Percentiles rank a stretch among this genome's conserved stretches.
Conservation (phyloP, 345 rosid species). For the Brassica napus region Da-Ae NC_063446.1:36926501-36927000, state of each 20-base stretch:
- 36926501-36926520: constrained; percentile 81
- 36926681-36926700: constrained; percentile 89
- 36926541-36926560: constrained; percentile 78
- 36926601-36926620: constrained; percentile 80
- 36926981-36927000: constrained; percentile 79
- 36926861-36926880: constrained; percentile 88
- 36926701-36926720: constrained; percentile 88
- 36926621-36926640: constrained; percentile 87
- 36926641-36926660: constrained; percentile 67
- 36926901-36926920: constrained; percentile 95
- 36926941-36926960: constrained; percentile 96
- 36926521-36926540: constrained; percentile 85
- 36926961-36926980: constrained; percentile 91
- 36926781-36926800: constrained; percentile 8
- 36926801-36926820: constrained; percentile 18
- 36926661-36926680: constrained; percentile 73
- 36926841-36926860: constrained; percentile 53
- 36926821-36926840: constrained; percentile 9
- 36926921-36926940: constrained; percentile 99
- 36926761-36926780: constrained; percentile 59
- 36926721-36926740: constrained; percentile 94
- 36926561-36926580: constrained; percentile 74
- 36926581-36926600: constrained; percentile 65
- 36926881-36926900: constrained; percentile 90
- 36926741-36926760: constrained; percentile 94